Conservation (phyloP, 306 rosid genomes). For the Casuarina equisetifolia region DNA sequence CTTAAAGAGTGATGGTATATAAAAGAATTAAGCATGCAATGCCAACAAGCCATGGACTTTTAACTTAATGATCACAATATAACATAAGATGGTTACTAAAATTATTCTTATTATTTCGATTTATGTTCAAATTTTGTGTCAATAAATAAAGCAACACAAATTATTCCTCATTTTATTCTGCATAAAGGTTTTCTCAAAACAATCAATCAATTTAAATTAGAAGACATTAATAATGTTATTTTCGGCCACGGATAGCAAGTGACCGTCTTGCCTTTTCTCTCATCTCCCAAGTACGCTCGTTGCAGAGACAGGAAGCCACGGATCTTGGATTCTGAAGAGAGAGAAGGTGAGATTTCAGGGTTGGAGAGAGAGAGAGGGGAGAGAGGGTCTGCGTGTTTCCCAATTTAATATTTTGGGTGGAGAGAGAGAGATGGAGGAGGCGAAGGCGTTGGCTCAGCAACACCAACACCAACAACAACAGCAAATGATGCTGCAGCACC, state of each 20-base stretch:
- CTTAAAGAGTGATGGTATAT: too few relatives aligned
- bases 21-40: too few relatives aligned
- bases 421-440: slow-evolving; percentile 64
- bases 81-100: too few relatives aligned
- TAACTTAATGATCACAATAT: too few relatives aligned
- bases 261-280: neutral
- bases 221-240: too few relatives aligned
- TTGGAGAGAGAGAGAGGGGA: neutral
- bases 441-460: slow-evolving; percentile 58
- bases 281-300: neutral
- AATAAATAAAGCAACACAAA: too few relatives aligned
- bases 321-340: neutral
- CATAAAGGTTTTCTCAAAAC: too few relatives aligned
- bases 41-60: too few relatives aligned
- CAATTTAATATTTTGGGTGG: neutral
- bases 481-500: slow-evolving; percentile 24
- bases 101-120: too few relatives aligned
- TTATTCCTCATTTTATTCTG: too few relatives aligned
- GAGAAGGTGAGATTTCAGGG: neutral
- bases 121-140: too few relatives aligned
- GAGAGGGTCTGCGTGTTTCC: neutral
- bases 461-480: slow-evolving; percentile 56
- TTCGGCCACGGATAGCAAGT: neutral
- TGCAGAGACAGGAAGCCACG: neutral
- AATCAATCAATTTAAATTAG: too few relatives aligned